Evolutionary conservation across 306 rosid species (phyloP).

Genomic region (Boehmeria nivea): DNA sequence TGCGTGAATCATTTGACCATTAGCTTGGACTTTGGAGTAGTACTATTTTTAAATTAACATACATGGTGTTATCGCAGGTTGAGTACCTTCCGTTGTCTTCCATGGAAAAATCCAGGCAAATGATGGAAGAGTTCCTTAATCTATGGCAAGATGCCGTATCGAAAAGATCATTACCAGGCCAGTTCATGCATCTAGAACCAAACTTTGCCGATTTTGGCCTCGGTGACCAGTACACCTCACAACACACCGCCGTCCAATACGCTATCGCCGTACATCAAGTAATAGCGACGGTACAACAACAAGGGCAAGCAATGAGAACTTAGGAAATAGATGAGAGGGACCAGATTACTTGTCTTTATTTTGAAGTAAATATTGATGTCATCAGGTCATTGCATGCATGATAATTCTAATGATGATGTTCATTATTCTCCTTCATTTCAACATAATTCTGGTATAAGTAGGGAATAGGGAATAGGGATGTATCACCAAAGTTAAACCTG

Average conservation of each 20-base stretch:
- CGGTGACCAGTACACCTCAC: slow-evolving; percentile 55
- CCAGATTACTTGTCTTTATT: background rate
- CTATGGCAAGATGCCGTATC: slow-evolving; percentile 66
- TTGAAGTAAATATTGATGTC: background rate
- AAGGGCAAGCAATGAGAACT: slow-evolving; percentile 48
- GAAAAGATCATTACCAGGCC: slow-evolving; percentile 84
- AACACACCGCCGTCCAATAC: slow-evolving; percentile 86
- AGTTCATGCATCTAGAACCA: slow-evolving; percentile 69
- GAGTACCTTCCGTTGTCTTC: slow-evolving; percentile 89
- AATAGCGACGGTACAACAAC: slow-evolving; percentile 53
- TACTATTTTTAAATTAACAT: background rate
- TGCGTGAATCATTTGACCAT: too few relatives aligned
- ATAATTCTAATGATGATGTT: too few relatives aligned
- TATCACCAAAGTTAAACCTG: too few relatives aligned
- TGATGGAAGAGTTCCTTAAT: slow-evolving; percentile 73
- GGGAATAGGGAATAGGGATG: too few relatives aligned
- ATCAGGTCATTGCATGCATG: too few relatives aligned
- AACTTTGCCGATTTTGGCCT: slow-evolving; percentile 70
- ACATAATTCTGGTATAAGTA: too few relatives aligned
- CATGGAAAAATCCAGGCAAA: slow-evolving; percentile 58
- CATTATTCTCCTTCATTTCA: too few relatives aligned
- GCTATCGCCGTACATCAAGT: slow-evolving; percentile 72
- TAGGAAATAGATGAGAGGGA: slow-evolving; percentile 27
- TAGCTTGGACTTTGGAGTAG: slow-evolving; percentile 16
- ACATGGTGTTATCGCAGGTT: slow-evolving; percentile 39